Evolutionary conservation across 1,139 yeast genomes (phyloP).

Genomic region (Yamadazyma atlantica): DNA sequence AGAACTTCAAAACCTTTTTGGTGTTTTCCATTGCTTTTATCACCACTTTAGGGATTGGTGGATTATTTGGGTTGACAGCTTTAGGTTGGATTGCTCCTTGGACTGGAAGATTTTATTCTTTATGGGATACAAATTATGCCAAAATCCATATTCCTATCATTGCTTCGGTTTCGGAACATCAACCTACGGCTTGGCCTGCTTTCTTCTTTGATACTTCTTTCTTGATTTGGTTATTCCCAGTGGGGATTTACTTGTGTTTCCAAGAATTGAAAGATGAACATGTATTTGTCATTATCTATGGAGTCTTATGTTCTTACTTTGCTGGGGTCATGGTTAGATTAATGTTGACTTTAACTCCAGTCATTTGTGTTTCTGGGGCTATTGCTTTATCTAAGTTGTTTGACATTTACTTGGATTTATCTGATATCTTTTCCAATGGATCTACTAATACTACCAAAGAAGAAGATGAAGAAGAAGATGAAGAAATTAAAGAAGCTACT

Average conservation of each 20-base stretch:
- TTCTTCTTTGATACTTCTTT: conserved; percentile 92
- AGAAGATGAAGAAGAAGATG: conserved; percentile 4
- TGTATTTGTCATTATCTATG: conserved; percentile 85
- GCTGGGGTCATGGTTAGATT: conserved; percentile 99
- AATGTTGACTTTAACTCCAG: conserved; percentile 95
- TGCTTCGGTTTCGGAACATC: conserved; percentile 98
- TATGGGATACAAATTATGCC: conserved; percentile 98
- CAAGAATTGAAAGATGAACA: conserved; percentile 91
- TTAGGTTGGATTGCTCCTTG: conserved; percentile 97
- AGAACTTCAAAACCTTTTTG: conserved; percentile 75
- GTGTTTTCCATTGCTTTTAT: conserved; percentile 57
- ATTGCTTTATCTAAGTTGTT: conserved; percentile 82
- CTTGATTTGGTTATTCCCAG: conserved; percentile 98
- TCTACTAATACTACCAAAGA: too few species aligned
- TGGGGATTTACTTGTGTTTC: conserved; percentile 88
- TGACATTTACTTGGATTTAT: conserved; percentile 77
- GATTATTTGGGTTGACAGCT: conserved; percentile 76
- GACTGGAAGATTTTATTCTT: conserved; percentile 98
- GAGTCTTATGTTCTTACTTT: conserved; percentile 91
- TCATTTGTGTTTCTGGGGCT: conserved; percentile 88
- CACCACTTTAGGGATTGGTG: conserved; percentile 62
- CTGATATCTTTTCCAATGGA: conserved; percentile 47
- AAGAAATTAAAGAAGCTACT: conserved; percentile 6
- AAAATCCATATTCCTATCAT: conserved; percentile 97
- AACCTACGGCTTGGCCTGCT: conserved; percentile 99